Conservation (phyloP, 2,329 filamentous ascomycete genomes). For the Arthroderma uncinatum region DNA sequence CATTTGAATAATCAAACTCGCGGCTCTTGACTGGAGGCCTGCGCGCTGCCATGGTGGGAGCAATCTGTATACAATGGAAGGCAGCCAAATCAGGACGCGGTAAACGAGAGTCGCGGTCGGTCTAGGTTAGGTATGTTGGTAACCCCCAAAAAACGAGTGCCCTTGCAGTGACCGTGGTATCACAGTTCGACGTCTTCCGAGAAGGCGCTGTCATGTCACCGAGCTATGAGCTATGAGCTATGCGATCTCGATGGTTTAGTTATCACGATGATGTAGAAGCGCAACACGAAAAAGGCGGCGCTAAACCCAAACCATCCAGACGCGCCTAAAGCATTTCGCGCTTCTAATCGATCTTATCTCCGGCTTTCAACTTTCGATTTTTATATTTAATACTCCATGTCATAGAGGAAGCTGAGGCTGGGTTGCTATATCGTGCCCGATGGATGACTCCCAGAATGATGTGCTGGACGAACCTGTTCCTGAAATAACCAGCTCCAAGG, state of each 20-base stretch:
- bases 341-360: background rate
- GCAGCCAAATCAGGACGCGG: background rate
- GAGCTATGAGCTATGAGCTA: no score
- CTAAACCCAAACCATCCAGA: constrained; percentile 13
- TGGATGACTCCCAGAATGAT: constrained; percentile 23
- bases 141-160: background rate
- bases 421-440: constrained; percentile 11
- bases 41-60: constrained; percentile 22
- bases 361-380: background rate
- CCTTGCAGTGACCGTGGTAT: background rate
- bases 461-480: constrained; percentile 18
- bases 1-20: constrained; percentile 39
- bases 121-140: background rate
- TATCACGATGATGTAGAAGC: constrained; percentile 16
- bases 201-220: background rate
- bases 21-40: constrained; percentile 32
- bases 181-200: background rate
- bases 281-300: constrained; percentile 5
- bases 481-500: constrained; percentile 25
- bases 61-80: background rate
- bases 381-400: background rate
- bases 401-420: background rate
- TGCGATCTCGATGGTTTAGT: constrained; percentile 1
- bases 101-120: background rate
- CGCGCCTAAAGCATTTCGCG: constrained; percentile 1